phyloP scores from a whole-genome alignment of 495 filamentous ascomycete species.

The Neurospora tetraspora region DNA sequence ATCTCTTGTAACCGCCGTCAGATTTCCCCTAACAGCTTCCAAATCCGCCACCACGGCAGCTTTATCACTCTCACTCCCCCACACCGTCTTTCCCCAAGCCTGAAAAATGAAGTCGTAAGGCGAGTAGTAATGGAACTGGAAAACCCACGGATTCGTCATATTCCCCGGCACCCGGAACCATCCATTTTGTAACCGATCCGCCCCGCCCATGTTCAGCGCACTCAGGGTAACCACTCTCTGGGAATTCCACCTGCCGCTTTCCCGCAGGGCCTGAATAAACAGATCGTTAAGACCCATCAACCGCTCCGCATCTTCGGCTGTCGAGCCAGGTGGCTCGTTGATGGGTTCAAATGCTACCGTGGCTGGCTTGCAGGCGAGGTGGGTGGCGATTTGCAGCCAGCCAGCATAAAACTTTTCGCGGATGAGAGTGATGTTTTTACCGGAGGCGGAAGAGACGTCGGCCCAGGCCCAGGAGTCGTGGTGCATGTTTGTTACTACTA shows the following conservation, averaged over 20 bases:
- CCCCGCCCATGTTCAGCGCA: slow-evolving; percentile 36
- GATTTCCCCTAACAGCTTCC: slow-evolving; percentile 39
- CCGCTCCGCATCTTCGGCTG: slow-evolving; percentile 36
- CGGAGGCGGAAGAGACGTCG: slow-evolving; percentile 36
- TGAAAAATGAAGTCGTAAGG: slow-evolving; percentile 47
- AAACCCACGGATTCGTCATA: slow-evolving; percentile 49
- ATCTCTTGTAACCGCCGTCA: slow-evolving; percentile 24
- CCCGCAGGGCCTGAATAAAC: slow-evolving; percentile 45
- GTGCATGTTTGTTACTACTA: slow-evolving; percentile 49
- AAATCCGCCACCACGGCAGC: slow-evolving; percentile 40
- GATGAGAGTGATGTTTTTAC: slow-evolving; percentile 39
- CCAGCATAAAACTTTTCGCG: slow-evolving; percentile 47
- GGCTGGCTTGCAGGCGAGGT: slow-evolving; percentile 44
- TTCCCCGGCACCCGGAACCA: no score
- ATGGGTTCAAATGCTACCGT: slow-evolving; percentile 51
- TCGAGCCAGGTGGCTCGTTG: slow-evolving; percentile 48
- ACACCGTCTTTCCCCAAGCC: slow-evolving; percentile 50
- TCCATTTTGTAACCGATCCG: no score
- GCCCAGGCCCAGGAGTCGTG: slow-evolving; percentile 54
- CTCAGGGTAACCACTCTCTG: slow-evolving; percentile 48
- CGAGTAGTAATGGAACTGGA: slow-evolving; percentile 56
- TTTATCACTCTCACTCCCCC: slow-evolving; percentile 48
- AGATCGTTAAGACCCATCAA: slow-evolving; percentile 48
- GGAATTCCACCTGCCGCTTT: slow-evolving; percentile 46
- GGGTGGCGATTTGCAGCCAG: slow-evolving; percentile 50